phyloP scores from a whole-genome alignment of 208 protist genomes.

The Acanthamoeba triangularis region DNA sequence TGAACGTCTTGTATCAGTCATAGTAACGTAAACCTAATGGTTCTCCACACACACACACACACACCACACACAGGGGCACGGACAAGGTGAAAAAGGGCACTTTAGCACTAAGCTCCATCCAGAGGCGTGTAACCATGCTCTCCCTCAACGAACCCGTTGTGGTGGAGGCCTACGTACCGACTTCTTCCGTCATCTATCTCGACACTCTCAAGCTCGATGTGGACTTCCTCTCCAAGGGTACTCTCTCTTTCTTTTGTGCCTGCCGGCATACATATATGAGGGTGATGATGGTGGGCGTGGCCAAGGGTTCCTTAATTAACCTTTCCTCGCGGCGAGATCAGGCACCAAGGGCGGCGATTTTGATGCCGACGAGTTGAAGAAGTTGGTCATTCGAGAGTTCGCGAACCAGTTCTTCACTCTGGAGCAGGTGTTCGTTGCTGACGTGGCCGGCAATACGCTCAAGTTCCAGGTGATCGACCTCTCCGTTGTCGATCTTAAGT shows the following conservation, averaged over 20 bases:
- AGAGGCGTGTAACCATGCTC: background rate
- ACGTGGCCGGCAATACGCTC: conserved; percentile 15
- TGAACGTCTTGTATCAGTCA: no score
- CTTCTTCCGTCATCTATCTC: background rate
- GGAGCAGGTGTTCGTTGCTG: conserved; percentile 35
- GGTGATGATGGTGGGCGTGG: no score
- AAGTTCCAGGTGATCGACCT: conserved; percentile 53
- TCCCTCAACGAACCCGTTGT: conserved; percentile 1
- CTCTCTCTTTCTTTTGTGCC: background rate
- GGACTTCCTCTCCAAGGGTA: conserved; percentile 30
- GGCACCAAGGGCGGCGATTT: conserved; percentile 28
- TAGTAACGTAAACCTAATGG: no score
- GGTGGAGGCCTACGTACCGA: background rate
- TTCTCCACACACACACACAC: no score
- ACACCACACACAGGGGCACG: background rate
- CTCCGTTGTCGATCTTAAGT: background rate
- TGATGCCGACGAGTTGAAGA: conserved; percentile 12
- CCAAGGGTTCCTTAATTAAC: no score
- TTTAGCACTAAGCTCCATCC: background rate
- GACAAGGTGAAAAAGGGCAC: conserved; percentile 27
- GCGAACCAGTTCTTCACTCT: conserved; percentile 42
- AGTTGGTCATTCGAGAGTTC: conserved; percentile 1
- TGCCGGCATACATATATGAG: no score
- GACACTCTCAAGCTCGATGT: conserved; percentile 11
- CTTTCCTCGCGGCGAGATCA: no score